phyloP scores from a whole-genome alignment of 139 green algal genomes.

The Chlorella sp. region DNA sequence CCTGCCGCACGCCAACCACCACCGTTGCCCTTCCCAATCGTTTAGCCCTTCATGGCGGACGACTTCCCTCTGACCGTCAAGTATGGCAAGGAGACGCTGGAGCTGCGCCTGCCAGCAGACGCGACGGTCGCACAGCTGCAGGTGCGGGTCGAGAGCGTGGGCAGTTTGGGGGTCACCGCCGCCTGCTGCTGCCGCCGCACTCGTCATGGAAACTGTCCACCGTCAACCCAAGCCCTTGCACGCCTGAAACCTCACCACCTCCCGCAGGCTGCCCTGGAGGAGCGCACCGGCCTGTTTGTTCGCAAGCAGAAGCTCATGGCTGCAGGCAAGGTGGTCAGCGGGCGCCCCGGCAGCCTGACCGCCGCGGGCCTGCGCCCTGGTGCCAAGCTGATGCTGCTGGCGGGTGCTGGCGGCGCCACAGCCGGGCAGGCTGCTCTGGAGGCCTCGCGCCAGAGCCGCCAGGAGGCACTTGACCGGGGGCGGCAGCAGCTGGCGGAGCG shows the following conservation, averaged over 20 bases:
- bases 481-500: conserved; percentile 7
- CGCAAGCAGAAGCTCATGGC: conserved; percentile 71
- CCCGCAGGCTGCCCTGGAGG: conserved; percentile 39
- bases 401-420: not conserved
- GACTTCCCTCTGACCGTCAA: conserved; percentile 22
- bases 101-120: conserved; percentile 5
- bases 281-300: conserved; percentile 55
- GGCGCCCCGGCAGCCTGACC: conserved; percentile 25
- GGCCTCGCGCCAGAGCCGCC: conserved; percentile 30
- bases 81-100: conserved; percentile 23
- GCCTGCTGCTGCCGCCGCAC: no score
- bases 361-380: conserved; percentile 39
- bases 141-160: not conserved
- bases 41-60: not conserved
- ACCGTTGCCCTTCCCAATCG: no score
- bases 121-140: conserved; percentile 39
- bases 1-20: not conserved
- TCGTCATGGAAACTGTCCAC: no score
- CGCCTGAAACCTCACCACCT: no score
- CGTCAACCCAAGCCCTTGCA: no score
- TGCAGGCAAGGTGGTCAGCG: conserved; percentile 62
- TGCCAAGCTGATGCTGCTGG: conserved; percentile 77
- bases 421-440: conserved; percentile 37
- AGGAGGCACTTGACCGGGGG: conserved; percentile 35
- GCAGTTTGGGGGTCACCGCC: no score